These are phyloP conservation scores for Ganoderma resinaceum DNA, from an alignment of 1,284 basidiomycete species.

Conservation along the genomic window DNA sequence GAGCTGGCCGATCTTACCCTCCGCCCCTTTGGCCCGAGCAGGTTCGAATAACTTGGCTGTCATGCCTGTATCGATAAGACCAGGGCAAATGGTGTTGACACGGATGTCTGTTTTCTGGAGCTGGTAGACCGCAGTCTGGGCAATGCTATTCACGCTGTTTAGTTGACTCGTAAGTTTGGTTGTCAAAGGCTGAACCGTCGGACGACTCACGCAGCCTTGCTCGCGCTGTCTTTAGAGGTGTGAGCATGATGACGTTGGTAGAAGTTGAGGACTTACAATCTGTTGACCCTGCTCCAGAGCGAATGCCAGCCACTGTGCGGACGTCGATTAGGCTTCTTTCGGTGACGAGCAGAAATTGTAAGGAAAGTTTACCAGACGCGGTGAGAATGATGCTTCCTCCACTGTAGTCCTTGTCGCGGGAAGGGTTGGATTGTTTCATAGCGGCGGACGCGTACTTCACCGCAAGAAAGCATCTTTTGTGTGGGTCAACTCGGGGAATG, in stretches of 20 bases:
- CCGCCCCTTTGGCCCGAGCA: constrained; percentile 77
- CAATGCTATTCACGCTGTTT: constrained; percentile 83
- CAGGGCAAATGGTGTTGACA: constrained; percentile 92
- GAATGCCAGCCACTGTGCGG: constrained; percentile 80
- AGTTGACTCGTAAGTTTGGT: background rate
- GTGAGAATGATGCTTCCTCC: constrained; percentile 91
- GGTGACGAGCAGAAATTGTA: background rate
- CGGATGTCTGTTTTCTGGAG: constrained; percentile 85
- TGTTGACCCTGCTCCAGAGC: constrained; percentile 84
- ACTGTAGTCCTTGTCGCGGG: constrained; percentile 69
- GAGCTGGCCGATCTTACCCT: constrained; percentile 82
- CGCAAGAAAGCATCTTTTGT: constrained; percentile 86
- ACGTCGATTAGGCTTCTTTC: background rate
- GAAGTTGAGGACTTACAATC: constrained; percentile 69
- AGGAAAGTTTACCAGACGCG: constrained; percentile 71
- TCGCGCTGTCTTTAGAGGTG: constrained; percentile 75
- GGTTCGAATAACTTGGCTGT: constrained; percentile 77
- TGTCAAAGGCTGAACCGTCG: no score
- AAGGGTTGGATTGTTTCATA: constrained; percentile 74
- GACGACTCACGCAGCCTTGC: constrained; percentile 81
- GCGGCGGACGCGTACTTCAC: constrained; percentile 86
- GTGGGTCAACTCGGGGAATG: background rate
- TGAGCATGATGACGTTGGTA: background rate
- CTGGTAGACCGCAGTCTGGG: constrained; percentile 83
- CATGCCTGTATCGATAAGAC: constrained; percentile 93